Evolutionary conservation across 2,329 filamentous ascomycete species (phyloP).

Genomic region (Elsinoe australis): DNA sequence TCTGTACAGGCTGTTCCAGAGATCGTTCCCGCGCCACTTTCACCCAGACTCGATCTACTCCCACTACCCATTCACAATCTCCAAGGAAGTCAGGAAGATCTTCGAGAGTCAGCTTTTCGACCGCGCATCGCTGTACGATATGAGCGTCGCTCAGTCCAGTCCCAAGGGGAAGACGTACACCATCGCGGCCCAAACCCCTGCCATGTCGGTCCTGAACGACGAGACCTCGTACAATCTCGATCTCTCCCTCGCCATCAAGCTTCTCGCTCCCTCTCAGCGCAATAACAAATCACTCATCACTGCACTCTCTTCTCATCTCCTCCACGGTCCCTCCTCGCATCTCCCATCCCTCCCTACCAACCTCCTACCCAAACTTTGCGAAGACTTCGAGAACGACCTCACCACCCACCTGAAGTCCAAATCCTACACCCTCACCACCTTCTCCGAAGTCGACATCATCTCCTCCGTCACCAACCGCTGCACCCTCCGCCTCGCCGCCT

Average conservation of each 20-base stretch:
- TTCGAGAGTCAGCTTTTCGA: conserved; percentile 36
- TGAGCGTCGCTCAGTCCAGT: not conserved
- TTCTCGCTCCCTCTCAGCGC: conserved; percentile 37
- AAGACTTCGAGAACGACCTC: conserved; percentile 36
- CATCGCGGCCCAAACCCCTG: conserved; percentile 41
- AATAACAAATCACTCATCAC: conserved; percentile 44
- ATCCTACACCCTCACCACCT: conserved; percentile 40
- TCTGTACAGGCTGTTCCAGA: conserved; percentile 46
- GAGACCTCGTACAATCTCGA: conserved; percentile 40
- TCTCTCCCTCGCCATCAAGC: conserved; percentile 41
- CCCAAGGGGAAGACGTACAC: conserved; percentile 31
- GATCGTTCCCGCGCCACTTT: conserved; percentile 45
- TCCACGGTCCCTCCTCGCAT: conserved; percentile 1
- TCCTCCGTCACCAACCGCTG: conserved; percentile 46
- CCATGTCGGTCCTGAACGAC: conserved; percentile 37
- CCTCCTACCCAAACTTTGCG: conserved; percentile 17
- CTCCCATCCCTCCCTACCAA: not conserved
- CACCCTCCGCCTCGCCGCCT: conserved; percentile 49
- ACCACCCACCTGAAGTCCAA: conserved; percentile 41
- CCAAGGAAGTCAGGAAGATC: conserved; percentile 35
- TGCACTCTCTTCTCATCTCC: conserved; percentile 24
- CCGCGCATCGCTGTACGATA: conserved; percentile 23
- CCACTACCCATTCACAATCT: conserved; percentile 44
- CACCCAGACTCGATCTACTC: conserved; percentile 43
- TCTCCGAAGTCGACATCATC: conserved; percentile 42